phyloP scores from a whole-genome alignment of 176 grass and related monocot species.

The Phoenix roebelenii region DNA sequence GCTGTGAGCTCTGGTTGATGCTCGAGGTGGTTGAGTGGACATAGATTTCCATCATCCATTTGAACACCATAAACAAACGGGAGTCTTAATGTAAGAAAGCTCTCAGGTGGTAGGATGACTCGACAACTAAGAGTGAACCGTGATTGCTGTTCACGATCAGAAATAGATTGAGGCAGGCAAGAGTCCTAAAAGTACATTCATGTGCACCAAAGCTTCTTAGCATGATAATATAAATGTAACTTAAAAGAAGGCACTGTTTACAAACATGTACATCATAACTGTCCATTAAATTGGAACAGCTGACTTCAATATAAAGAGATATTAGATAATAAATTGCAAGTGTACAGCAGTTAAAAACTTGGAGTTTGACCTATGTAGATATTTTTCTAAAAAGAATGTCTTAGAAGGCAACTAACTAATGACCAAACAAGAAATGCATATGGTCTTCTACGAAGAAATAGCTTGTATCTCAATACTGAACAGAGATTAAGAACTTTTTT shows the following conservation, averaged over 20 bases:
- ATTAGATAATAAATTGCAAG: too few species aligned
- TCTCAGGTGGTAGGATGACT: constrained; percentile 79
- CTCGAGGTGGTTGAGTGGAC: constrained; percentile 51
- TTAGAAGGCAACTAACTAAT: too few species aligned
- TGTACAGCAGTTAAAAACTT: too few species aligned
- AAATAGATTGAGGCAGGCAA: constrained; percentile 54
- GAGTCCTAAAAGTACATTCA: constrained; percentile 38
- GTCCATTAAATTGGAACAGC: too few species aligned
- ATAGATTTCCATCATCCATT: constrained; percentile 41
- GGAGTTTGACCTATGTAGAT: too few species aligned
- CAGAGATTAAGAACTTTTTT: too few species aligned
- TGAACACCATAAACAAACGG: constrained; percentile 78
- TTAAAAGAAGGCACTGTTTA: neutral
- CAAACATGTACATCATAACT: too few species aligned
- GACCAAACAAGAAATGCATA: too few species aligned
- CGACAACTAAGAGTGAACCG: constrained; percentile 60
- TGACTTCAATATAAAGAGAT: too few species aligned
- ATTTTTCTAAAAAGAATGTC: too few species aligned
- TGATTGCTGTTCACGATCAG: constrained; percentile 50
- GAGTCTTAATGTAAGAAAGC: constrained; percentile 85
- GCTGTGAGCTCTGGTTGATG: constrained; percentile 66
- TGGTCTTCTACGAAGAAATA: too few species aligned
- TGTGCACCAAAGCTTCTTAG: neutral
- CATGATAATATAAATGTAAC: neutral
- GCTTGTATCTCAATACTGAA: too few species aligned